Evolutionary conservation across 1,139 yeast genomes (phyloP).

Genomic region (Kodamaea arcana): DNA sequence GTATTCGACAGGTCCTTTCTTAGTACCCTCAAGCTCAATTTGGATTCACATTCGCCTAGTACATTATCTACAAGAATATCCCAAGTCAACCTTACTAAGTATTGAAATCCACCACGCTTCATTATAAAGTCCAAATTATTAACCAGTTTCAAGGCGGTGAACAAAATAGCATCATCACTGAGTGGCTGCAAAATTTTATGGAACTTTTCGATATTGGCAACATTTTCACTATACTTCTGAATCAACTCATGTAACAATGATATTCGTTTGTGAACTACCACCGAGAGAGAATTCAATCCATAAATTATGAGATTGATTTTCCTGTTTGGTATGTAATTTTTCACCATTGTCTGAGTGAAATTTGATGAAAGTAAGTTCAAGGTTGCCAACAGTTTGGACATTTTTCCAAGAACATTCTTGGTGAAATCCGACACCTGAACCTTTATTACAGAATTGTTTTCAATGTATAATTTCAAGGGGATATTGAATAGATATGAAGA

Average conservation of each 20-base stretch:
- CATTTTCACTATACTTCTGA: conserved; percentile 12
- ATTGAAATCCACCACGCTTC: conserved; percentile 1
- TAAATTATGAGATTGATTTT: conserved; percentile 29
- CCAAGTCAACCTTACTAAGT: conserved; percentile 22
- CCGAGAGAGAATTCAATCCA: conserved; percentile 31
- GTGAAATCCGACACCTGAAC: conserved; percentile 1
- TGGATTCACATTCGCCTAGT: conserved; percentile 27
- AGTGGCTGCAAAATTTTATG: conserved; percentile 7
- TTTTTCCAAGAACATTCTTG: not conserved
- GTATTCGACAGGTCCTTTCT: conserved; percentile 3
- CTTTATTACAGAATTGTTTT: conserved; percentile 2
- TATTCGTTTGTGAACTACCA: conserved; percentile 20
- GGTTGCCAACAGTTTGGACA: conserved; percentile 7
- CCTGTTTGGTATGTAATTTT: conserved; percentile 23
- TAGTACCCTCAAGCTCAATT: conserved; percentile 12
- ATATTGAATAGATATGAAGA: conserved; percentile 24
- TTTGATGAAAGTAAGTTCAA: conserved; percentile 21
- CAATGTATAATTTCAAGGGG: conserved; percentile 10
- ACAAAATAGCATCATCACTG: conserved; percentile 17
- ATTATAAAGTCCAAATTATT: conserved; percentile 16
- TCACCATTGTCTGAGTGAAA: conserved; percentile 15
- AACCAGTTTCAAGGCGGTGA: conserved; percentile 19
- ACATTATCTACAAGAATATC: conserved; percentile 22
- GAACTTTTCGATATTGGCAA: conserved; percentile 7
- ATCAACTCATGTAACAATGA: conserved; percentile 19